phyloP scores from a whole-genome alignment of 345 rosid species.

The Brassica cretica region DNA sequence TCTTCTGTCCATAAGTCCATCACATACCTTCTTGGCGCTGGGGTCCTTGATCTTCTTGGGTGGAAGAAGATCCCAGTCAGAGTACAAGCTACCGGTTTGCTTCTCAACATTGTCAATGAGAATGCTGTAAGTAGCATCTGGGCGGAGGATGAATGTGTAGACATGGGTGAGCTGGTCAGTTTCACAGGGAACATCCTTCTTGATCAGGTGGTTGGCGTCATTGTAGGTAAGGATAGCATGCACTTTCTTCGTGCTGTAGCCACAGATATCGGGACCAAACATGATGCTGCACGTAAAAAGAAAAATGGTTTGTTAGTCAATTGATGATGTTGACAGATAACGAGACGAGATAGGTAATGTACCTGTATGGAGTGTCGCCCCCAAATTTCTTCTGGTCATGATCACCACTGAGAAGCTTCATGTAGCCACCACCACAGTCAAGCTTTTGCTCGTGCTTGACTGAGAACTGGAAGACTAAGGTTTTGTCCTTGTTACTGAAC shows the following conservation, averaged over 20 bases:
- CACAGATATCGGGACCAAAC: conserved; percentile 99
- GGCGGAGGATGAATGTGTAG: conserved; percentile 82
- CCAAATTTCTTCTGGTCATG: conserved; percentile 95
- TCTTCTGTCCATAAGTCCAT: not conserved
- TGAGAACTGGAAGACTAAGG: conserved; percentile 93
- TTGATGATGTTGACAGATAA: not conserved
- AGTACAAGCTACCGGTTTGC: conserved; percentile 82
- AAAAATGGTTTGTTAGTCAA: not conserved
- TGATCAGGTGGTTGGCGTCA: conserved; percentile 75
- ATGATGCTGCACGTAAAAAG: conserved; percentile 66
- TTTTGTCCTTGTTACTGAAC: conserved; percentile 87
- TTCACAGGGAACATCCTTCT: conserved; percentile 98
- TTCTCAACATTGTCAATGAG: conserved; percentile 94
- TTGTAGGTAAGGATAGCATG: conserved; percentile 95
- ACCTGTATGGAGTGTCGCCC: conserved; percentile 96
- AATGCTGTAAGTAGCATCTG: conserved; percentile 92
- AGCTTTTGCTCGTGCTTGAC: conserved; percentile 99
- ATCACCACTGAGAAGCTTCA: conserved; percentile 88
- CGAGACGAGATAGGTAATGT: not conserved
- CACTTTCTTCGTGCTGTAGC: conserved; percentile 95
- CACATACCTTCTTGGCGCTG: conserved; percentile 76
- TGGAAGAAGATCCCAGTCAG: conserved; percentile 95
- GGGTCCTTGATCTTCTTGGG: conserved; percentile 91
- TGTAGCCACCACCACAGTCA: conserved; percentile 99
- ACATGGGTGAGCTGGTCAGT: conserved; percentile 97